Conservation (phyloP, 192 early-diverging fungal genomes). For the Coemansia sp. region DNA sequence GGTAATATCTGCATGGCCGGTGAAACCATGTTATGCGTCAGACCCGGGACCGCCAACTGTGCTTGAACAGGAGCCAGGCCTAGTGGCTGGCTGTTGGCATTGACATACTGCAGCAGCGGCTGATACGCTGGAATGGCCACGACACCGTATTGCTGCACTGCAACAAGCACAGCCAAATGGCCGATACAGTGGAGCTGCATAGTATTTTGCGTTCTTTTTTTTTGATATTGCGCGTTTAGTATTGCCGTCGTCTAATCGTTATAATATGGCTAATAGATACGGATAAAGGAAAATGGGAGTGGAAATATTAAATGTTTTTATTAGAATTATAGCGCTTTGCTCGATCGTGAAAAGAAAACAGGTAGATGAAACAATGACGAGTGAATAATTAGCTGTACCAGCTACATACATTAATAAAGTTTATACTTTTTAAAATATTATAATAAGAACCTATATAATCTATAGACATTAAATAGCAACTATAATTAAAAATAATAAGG, state of each 20-base stretch:
- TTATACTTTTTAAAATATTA: too few relatives aligned
- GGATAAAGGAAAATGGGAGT: too few relatives aligned
- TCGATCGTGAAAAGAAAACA: too few relatives aligned
- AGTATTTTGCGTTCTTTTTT: too few relatives aligned
- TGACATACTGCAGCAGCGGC: slow-evolving; percentile 8
- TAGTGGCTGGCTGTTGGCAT: slow-evolving; percentile 1
- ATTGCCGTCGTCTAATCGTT: too few relatives aligned
- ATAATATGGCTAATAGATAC: background rate
- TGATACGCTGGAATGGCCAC: slow-evolving; percentile 7
- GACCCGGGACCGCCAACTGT: background rate
- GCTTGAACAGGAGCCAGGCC: slow-evolving; percentile 1
- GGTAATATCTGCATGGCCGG: background rate
- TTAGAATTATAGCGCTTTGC: too few relatives aligned
- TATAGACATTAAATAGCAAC: background rate
- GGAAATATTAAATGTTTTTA: too few relatives aligned
- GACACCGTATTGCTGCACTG: background rate
- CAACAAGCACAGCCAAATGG: slow-evolving; percentile 2
- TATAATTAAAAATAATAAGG: background rate
- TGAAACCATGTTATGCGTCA: background rate
- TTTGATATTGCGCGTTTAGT: too few relatives aligned
- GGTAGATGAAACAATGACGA: background rate
- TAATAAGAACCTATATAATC: too few relatives aligned
- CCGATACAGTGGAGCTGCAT: slow-evolving; percentile 4
- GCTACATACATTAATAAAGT: too few relatives aligned
- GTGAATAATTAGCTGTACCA: too few relatives aligned